These are phyloP conservation scores for Boeremia exigua DNA, from an alignment of 2,329 filamentous ascomycete species.

Conservation along the genomic window DNA sequence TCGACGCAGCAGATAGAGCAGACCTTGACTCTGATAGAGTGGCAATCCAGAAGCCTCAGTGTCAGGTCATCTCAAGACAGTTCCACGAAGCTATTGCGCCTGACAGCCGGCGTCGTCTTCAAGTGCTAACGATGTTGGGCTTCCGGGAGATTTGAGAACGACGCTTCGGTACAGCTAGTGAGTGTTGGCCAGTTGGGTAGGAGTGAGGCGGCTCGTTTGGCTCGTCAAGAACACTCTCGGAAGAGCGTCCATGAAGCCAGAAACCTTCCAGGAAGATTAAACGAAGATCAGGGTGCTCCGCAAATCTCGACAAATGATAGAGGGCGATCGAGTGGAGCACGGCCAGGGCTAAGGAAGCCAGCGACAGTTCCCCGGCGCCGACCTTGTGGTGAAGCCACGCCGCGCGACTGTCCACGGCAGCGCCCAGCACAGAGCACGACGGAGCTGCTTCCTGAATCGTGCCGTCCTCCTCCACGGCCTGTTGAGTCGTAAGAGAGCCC, in stretches of 20 bases:
- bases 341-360: conserved; percentile 46
- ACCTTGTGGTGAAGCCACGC: conserved; percentile 37
- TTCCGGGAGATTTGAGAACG: conserved; percentile 4
- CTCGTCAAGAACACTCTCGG: conserved; percentile 3
- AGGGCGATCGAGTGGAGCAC: conserved; percentile 42
- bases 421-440: conserved; percentile 29
- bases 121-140: conserved; percentile 3
- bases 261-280: conserved; percentile 33
- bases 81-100: neutral
- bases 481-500: conserved; percentile 33
- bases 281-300: conserved; percentile 45
- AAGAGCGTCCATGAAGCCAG: conserved; percentile 29
- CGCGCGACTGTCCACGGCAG: conserved; percentile 31
- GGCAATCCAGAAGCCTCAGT: conserved; percentile 11
- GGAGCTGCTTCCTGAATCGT: conserved; percentile 42
- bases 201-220: conserved; percentile 17
- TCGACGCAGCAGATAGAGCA: conserved; percentile 15
- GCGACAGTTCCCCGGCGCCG: conserved; percentile 46
- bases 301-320: conserved; percentile 44
- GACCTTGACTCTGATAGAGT: conserved; percentile 12
- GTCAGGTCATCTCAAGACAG: conserved; percentile 10
- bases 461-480: conserved; percentile 27
- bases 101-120: conserved; percentile 4
- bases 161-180: conserved; percentile 11
- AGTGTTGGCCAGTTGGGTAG: conserved; percentile 4